Base-by-base conservation (phyloP, 2,329 filamentous ascomycete species). In the Pseudopithomyces maydicus region DNA sequence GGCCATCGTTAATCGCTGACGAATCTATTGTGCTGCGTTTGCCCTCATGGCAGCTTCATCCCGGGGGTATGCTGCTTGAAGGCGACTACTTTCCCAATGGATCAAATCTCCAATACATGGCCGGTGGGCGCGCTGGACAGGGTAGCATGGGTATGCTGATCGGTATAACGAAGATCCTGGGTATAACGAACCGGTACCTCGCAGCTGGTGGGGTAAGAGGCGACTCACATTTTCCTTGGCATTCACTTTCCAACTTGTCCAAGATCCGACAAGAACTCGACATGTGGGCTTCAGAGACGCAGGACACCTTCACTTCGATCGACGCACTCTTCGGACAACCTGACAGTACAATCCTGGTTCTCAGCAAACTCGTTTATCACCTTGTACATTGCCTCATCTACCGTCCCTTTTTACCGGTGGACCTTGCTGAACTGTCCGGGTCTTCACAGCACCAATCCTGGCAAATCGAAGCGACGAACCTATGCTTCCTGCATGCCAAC, bases 171-270 rank as follows among this genome's bases (percentile, higher is more conserved):
- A 88, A 91, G 33, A 91, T 96, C 44, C 82, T 96, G 6, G 91
- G 92, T 33, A 88, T 89, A 57, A 94, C 91, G 1, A 95, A 93
- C 68, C 85, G 88, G 57, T 96, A 96, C 73, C 82, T 96, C 48
- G 90, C 91, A 8, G 89, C 90, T 1, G 92, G 91, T 6, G 92
- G 92, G 33, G 90, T 95, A 54, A 95, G 94, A 76, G 91, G 91
- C 29, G 91, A 96, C 70, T 92, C 91, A 0, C 91, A 96, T 73
- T 96, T 96, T 63, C 92, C 92, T 10, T 96, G 92, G 92, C 91
- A 96, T 71, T 88, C 90, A 1, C 82, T 93, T 19, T 96, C 92
- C 6, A 93, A 90, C 58, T 81, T 96, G 1, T 95, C 91, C 51
- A 92, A 92, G 70, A 95, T 96, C 62, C 85, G 91, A 29, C 90